phyloP scores from a whole-genome alignment of 177 flowering plant species.

The Vitis hybrid region DNA sequence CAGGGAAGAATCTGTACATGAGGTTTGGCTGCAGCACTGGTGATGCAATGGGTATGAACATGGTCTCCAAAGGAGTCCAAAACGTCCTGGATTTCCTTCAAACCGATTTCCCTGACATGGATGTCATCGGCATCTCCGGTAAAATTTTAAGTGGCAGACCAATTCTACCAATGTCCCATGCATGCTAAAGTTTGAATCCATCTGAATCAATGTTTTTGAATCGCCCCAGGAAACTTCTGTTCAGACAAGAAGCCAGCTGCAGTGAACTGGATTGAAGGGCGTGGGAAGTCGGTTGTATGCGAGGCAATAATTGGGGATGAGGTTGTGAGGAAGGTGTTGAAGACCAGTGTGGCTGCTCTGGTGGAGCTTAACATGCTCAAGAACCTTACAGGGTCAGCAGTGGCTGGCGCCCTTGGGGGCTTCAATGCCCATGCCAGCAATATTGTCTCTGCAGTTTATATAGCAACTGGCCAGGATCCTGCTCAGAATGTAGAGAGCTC shows the following conservation, averaged over 20 bases:
- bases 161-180: too few relatives aligned
- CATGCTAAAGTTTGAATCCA: too few relatives aligned
- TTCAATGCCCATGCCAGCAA: conserved; percentile 47
- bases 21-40: conserved; percentile 39
- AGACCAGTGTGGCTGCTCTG: conserved; percentile 32
- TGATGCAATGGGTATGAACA: conserved; percentile 48
- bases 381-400: conserved; percentile 43
- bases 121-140: conserved; percentile 31
- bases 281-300: conserved; percentile 30
- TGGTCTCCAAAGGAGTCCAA: conserved; percentile 40
- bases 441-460: conserved; percentile 36
- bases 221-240: conserved; percentile 26
- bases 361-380: conserved; percentile 48
- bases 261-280: conserved; percentile 35
- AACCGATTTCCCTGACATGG: conserved; percentile 32
- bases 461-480: conserved; percentile 51
- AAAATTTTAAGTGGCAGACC: background rate
- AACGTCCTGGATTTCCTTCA: conserved; percentile 34
- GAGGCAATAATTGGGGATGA: conserved; percentile 33
- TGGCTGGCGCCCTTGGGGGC: conserved; percentile 45
- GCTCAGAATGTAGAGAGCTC: conserved; percentile 51
- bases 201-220: background rate
- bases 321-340: conserved; percentile 35
- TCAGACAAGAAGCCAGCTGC: conserved; percentile 32
- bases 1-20: conserved; percentile 36